Conservation (phyloP, 2,329 filamentous ascomycete species). For the Verticillium klebahnii region DNA sequence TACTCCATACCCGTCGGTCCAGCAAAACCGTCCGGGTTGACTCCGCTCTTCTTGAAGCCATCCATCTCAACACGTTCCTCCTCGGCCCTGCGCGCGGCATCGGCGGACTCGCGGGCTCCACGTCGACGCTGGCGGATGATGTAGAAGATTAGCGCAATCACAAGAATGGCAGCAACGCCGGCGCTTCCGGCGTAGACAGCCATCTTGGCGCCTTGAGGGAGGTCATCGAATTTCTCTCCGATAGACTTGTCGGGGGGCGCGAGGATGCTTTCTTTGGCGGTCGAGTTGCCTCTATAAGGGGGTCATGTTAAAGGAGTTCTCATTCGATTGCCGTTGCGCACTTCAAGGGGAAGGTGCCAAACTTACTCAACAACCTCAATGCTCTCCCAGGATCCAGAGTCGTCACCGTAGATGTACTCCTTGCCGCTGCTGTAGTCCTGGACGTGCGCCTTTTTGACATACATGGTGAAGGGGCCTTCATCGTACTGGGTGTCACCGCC, state of each 20-base stretch:
- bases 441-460: conserved; percentile 54
- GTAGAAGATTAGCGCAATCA: conserved; percentile 42
- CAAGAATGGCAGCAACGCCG: conserved; percentile 36
- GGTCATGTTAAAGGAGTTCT: conserved; percentile 13
- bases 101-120: conserved; percentile 45
- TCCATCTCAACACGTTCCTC: conserved; percentile 48
- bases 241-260: conserved; percentile 35
- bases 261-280: conserved; percentile 40
- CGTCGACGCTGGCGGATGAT: conserved; percentile 50
- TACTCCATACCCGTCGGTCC: conserved; percentile 30
- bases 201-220: conserved; percentile 45
- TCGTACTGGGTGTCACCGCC: conserved; percentile 64
- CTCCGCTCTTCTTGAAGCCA: conserved; percentile 40
- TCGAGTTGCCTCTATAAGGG: conserved; percentile 50
- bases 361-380: conserved; percentile 54
- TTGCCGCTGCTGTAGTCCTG: conserved; percentile 58
- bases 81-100: conserved; percentile 37
- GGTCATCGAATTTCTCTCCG: conserved; percentile 48
- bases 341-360: background rate
- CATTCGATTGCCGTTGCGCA: background rate
- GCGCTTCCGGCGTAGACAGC: conserved; percentile 47
- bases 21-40: conserved; percentile 42
- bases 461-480: conserved; percentile 68
- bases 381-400: conserved; percentile 57
- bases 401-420: conserved; percentile 62